phyloP scores from a whole-genome alignment of 768 basidiomycete genomes.

The Boletus pseudo-olivaceus region DNA sequence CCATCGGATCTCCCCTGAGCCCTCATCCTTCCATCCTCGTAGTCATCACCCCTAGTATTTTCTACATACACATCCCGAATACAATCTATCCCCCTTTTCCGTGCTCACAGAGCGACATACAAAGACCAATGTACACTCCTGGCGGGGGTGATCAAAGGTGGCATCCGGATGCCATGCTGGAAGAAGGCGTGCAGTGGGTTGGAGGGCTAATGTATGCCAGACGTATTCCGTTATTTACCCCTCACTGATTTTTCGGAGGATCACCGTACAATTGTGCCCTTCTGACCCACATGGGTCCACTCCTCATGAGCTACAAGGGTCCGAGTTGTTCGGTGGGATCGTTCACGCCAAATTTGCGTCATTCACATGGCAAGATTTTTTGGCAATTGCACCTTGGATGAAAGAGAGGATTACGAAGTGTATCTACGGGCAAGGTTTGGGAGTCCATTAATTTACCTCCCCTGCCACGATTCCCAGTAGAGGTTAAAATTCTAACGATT shows the following conservation, averaged over 20 bases:
- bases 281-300: slow-evolving; percentile 39
- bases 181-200: slow-evolving; percentile 67
- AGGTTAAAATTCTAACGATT: neutral
- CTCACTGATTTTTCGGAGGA: slow-evolving; percentile 38
- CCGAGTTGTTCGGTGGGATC: slow-evolving; percentile 45
- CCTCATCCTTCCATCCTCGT: no score
- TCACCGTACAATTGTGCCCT: slow-evolving; percentile 57
- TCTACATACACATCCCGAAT: no score
- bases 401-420: slow-evolving; percentile 57
- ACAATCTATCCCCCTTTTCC: no score
- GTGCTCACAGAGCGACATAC: no score
- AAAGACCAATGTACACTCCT: slow-evolving; percentile 71
- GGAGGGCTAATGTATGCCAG: slow-evolving; percentile 61
- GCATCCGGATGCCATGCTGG: slow-evolving; percentile 49
- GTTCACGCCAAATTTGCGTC: slow-evolving; percentile 63
- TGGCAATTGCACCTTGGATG: slow-evolving; percentile 78
- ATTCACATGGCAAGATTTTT: slow-evolving; percentile 65
- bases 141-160: slow-evolving; percentile 68
- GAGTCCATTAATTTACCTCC: slow-evolving; percentile 35
- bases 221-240: neutral
- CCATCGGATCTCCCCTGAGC: no score
- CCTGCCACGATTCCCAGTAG: neutral
- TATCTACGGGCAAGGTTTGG: slow-evolving; percentile 72
- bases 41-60: no score
- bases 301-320: slow-evolving; percentile 41